A percentile compares a stretch with the other conserved stretches of the same genome.
Conservation (phyloP, 768 basidiomycete species). For the Boletus patriciae region DNA sequence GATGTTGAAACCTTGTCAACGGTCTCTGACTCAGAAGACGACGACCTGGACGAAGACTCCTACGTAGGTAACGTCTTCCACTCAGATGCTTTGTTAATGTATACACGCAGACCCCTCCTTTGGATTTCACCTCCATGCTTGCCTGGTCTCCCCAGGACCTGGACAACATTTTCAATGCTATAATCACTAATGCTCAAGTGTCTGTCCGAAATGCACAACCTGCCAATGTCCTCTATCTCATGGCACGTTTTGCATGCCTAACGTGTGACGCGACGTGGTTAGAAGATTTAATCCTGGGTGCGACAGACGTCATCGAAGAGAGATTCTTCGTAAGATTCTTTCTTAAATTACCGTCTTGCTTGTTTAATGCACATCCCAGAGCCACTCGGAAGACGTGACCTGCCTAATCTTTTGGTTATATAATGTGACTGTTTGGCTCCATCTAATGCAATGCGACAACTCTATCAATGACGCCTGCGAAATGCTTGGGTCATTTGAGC, state of each 20-base stretch:
- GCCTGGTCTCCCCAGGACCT: conserved; percentile 85
- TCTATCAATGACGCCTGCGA: conserved; percentile 79
- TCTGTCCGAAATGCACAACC: conserved; percentile 76
- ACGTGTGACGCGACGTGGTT: conserved; percentile 91
- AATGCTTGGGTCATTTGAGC: conserved; percentile 76
- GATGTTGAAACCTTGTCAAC: conserved; percentile 44
- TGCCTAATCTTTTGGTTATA: conserved; percentile 93
- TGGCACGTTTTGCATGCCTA: conserved; percentile 89
- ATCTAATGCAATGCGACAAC: conserved; percentile 85
- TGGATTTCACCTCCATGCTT: conserved; percentile 85
- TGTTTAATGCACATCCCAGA: conserved; percentile 46
- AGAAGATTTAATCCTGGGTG: conserved; percentile 88
- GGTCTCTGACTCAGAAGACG: conserved; percentile 49
- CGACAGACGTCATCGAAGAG: conserved; percentile 90
- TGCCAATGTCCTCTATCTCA: conserved; percentile 87
- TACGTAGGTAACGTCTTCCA: conserved; percentile 38
- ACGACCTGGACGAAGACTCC: conserved; percentile 49
- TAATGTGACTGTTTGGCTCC: conserved; percentile 87
- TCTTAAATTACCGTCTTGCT: conserved; percentile 2
- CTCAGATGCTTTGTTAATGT: conserved; percentile 3
- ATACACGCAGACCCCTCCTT: conserved; percentile 59
- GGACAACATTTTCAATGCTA: conserved; percentile 74
- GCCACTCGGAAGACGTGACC: conserved; percentile 79
- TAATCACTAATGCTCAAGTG: conserved; percentile 76
- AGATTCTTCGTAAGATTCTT: conserved; percentile 76